phyloP scores from a whole-genome alignment of 2,329 filamentous ascomycete species.

The Akanthomyces dipterigenus region DNA sequence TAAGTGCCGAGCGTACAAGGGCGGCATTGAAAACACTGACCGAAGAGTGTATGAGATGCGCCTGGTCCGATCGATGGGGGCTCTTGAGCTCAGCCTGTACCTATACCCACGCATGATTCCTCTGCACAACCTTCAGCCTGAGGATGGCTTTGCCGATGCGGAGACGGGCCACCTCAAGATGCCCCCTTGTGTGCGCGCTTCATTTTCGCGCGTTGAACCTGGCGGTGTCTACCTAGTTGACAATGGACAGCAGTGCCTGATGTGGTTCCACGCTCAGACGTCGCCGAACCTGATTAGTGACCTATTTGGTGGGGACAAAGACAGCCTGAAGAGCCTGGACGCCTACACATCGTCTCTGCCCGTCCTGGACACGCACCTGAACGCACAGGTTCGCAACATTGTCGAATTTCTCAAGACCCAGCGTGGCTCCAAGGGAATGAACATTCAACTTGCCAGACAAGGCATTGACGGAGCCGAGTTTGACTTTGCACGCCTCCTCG shows the following conservation, averaged over 20 bases:
- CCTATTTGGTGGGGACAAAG: slow-evolving; percentile 73
- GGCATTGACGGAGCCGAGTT: slow-evolving; percentile 93
- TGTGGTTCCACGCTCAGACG: slow-evolving; percentile 90
- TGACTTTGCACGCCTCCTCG: slow-evolving; percentile 84
- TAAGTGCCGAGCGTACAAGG: slow-evolving; percentile 91
- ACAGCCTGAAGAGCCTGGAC: slow-evolving; percentile 67
- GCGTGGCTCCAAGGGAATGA: slow-evolving; percentile 80
- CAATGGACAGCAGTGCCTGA: slow-evolving; percentile 83
- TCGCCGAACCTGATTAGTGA: slow-evolving; percentile 87
- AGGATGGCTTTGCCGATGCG: slow-evolving; percentile 84
- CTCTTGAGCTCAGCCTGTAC: slow-evolving; percentile 79
- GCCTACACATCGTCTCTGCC: slow-evolving; percentile 75
- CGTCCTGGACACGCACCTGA: slow-evolving; percentile 82
- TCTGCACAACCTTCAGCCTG: slow-evolving; percentile 78
- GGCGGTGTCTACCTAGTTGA: slow-evolving; percentile 93
- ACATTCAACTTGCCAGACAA: slow-evolving; percentile 84
- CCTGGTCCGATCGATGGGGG: slow-evolving; percentile 81
- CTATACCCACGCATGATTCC: slow-evolving; percentile 92
- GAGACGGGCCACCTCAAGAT: slow-evolving; percentile 82
- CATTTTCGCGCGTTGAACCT: slow-evolving; percentile 81
- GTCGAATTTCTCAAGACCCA: slow-evolving; percentile 75
- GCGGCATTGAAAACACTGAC: slow-evolving; percentile 83
- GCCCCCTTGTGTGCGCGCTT: slow-evolving; percentile 72
- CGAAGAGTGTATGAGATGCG: slow-evolving; percentile 86
- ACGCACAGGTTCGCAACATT: slow-evolving; percentile 90